phyloP scores from a whole-genome alignment of 306 rosid species.

The Quercus glauca region DNA sequence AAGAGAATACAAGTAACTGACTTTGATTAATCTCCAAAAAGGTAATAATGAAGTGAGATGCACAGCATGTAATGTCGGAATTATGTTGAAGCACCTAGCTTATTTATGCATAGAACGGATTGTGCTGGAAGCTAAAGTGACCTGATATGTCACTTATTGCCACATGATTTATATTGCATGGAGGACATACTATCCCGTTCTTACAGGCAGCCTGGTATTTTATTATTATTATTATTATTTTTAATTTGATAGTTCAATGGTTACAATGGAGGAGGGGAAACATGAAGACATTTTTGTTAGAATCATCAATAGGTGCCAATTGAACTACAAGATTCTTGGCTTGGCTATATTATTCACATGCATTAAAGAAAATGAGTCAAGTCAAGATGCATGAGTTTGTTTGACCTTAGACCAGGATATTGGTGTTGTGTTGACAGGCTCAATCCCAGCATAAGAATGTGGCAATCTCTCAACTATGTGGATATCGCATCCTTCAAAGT shows the following conservation, averaged over 20 bases:
- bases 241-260: too few relatives aligned
- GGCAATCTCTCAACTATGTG: conserved; percentile 85
- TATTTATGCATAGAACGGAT: conserved; percentile 12
- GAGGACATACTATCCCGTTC: neutral
- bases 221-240: too few relatives aligned
- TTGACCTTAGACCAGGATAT: conserved; percentile 95
- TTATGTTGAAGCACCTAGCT: conserved; percentile 1
- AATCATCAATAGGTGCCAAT: too few relatives aligned
- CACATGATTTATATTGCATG: conserved; percentile 8
- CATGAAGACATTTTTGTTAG: too few relatives aligned
- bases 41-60: conserved; percentile 4
- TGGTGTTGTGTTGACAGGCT: conserved; percentile 78
- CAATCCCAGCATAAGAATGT: conserved; percentile 57
- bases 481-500: conserved; percentile 69
- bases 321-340: too few relatives aligned
- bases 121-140: conserved; percentile 9
- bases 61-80: conserved; percentile 5
- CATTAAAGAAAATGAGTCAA: neutral
- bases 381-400: conserved; percentile 12
- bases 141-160: conserved; percentile 10
- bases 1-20: conserved; percentile 16
- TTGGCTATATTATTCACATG: neutral
- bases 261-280: too few relatives aligned
- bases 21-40: conserved; percentile 3
- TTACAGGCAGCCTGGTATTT: neutral